Evolutionary conservation across 768 basidiomycete genomes (phyloP).

Genomic region (Rhodocollybia butyracea): DNA sequence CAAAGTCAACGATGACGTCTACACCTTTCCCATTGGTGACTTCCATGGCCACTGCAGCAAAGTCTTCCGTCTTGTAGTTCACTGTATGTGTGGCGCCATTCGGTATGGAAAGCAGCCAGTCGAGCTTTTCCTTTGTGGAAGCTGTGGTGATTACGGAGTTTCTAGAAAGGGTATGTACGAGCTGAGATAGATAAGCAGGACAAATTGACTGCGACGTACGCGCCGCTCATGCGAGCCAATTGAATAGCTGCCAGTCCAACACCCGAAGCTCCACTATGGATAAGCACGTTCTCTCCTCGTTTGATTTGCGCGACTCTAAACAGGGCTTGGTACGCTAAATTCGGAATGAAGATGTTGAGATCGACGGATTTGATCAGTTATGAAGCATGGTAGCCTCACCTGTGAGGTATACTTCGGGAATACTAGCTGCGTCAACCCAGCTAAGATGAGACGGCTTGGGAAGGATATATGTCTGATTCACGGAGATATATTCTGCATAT

Average conservation of each 20-base stretch:
- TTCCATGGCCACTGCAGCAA: slow-evolving; percentile 67
- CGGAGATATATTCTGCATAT: slow-evolving; percentile 83
- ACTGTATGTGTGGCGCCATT: slow-evolving; percentile 71
- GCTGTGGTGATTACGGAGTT: slow-evolving; percentile 79
- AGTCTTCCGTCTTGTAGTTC: slow-evolving; percentile 85
- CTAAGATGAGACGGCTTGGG: slow-evolving; percentile 71
- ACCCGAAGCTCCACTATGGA: slow-evolving; percentile 90
- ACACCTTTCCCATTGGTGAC: slow-evolving; percentile 70
- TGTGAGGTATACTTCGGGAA: slow-evolving; percentile 87
- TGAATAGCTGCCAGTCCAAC: slow-evolving; percentile 89
- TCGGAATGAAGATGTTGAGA: background rate
- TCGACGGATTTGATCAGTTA: background rate
- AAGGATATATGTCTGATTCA: slow-evolving; percentile 62
- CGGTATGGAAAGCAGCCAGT: slow-evolving; percentile 65
- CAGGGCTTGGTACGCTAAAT: slow-evolving; percentile 61
- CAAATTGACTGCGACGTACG: slow-evolving; percentile 50
- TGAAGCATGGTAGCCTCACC: slow-evolving; percentile 37
- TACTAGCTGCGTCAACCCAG: slow-evolving; percentile 82
- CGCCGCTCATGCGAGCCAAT: slow-evolving; percentile 70
- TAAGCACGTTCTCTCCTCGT: slow-evolving; percentile 68
- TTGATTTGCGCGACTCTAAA: slow-evolving; percentile 68
- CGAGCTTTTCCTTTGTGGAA: slow-evolving; percentile 78
- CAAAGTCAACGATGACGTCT: slow-evolving; percentile 83
- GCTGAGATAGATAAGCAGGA: background rate
- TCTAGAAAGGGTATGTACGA: slow-evolving; percentile 30